phyloP scores from a whole-genome alignment of 129 eudicot species.

The Artemisia argyi region DNA sequence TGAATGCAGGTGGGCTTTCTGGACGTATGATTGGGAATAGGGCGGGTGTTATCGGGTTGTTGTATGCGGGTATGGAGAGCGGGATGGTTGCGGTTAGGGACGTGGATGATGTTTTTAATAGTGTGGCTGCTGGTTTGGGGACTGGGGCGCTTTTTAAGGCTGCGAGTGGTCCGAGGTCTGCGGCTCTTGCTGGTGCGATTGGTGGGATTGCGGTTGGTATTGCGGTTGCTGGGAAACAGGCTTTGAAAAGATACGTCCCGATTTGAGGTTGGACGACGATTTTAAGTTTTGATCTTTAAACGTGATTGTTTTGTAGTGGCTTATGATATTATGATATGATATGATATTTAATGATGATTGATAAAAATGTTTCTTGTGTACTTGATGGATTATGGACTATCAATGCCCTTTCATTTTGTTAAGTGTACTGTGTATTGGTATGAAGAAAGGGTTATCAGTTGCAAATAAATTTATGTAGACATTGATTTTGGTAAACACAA shows the following conservation, averaged over 20 bases:
- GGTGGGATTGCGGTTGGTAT: conserved; percentile 72
- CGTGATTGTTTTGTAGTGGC: neutral
- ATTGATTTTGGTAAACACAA: conserved; percentile 20
- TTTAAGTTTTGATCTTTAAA: neutral
- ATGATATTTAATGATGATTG: too few relatives aligned
- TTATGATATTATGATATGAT: too few relatives aligned
- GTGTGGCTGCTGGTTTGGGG: conserved; percentile 16
- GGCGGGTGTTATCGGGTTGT: too few relatives aligned
- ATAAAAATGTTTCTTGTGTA: too few relatives aligned
- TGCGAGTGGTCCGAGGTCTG: conserved; percentile 74
- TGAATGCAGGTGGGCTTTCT: conserved; percentile 63
- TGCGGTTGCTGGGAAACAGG: conserved; percentile 71
- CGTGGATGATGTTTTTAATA: too few relatives aligned
- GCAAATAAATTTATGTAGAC: too few relatives aligned
- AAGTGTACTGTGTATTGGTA: too few relatives aligned
- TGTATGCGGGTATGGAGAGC: too few relatives aligned
- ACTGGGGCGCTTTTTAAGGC: conserved; percentile 79
- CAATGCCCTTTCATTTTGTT: too few relatives aligned
- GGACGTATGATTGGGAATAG: conserved; percentile 24
- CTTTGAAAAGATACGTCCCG: conserved; percentile 67
- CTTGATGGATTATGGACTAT: too few relatives aligned
- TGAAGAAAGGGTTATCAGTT: too few relatives aligned
- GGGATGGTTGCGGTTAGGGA: too few relatives aligned
- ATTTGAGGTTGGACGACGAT: conserved; percentile 29
- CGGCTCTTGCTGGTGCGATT: conserved; percentile 91